These are phyloP conservation scores for Didymella pinodella DNA, from an alignment of 2,329 filamentous ascomycete species.

Conservation along the genomic window DNA sequence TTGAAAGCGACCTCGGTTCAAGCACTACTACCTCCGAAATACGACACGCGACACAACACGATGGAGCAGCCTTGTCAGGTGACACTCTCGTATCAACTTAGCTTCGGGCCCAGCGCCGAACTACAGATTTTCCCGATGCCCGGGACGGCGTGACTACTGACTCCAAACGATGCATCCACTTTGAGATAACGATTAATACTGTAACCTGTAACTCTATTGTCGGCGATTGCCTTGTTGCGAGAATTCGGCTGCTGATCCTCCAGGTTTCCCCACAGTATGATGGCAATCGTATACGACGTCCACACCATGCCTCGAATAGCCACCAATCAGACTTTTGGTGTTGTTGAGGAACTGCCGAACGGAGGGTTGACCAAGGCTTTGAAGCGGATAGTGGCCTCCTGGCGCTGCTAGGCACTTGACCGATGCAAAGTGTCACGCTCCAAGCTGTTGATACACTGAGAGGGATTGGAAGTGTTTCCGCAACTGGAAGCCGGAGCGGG, in stretches of 20 bases:
- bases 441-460: not conserved
- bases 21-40: not conserved
- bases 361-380: slow-evolving; percentile 3
- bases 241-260: slow-evolving; percentile 3
- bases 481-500: slow-evolving; percentile 11
- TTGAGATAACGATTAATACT: not conserved
- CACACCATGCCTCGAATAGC: slow-evolving; percentile 3
- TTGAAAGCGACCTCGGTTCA: not conserved
- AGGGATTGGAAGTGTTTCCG: slow-evolving; percentile 8
- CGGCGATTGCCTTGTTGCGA: slow-evolving; percentile 14
- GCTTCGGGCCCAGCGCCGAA: slow-evolving; percentile 18
- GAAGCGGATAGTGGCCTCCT: not conserved
- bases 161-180: slow-evolving; percentile 8
- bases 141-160: slow-evolving; percentile 16
- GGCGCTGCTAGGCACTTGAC: slow-evolving; percentile 5
- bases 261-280: slow-evolving; percentile 7
- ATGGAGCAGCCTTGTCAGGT: not conserved
- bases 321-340: slow-evolving; percentile 3
- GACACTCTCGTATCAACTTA: slow-evolving; percentile 3
- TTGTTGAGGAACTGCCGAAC: not conserved
- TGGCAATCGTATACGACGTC: not conserved
- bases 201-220: slow-evolving; percentile 5
- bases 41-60: not conserved
- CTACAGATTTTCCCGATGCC: slow-evolving; percentile 21
- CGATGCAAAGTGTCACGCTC: not conserved